Evolutionary conservation across 2,329 filamentous ascomycete genomes (phyloP).

Genomic region (Fusarium siculi): DNA sequence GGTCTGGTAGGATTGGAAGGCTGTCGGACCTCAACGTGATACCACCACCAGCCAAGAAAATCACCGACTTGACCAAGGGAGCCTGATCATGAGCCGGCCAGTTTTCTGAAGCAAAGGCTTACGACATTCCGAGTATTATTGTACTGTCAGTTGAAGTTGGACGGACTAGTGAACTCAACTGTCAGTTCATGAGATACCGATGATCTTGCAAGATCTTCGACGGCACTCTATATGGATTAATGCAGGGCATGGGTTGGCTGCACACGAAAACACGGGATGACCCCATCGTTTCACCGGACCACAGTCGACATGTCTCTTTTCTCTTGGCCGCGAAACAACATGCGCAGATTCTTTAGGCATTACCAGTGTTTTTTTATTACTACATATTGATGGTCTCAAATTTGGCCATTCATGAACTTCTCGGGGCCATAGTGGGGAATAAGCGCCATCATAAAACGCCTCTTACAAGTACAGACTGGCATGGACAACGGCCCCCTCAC

Average conservation of each 20-base stretch:
- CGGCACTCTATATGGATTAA: constrained; percentile 10
- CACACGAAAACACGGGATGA: constrained; percentile 7
- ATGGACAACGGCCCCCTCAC: constrained; percentile 11
- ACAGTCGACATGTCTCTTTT: constrained; percentile 3
- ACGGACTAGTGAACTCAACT: background rate
- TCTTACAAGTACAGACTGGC: constrained; percentile 23
- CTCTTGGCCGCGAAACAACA: constrained; percentile 22
- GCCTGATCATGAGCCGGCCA: constrained; percentile 4
- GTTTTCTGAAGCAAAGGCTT: constrained; percentile 31
- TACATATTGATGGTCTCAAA: constrained; percentile 2
- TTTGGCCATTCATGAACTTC: constrained; percentile 24
- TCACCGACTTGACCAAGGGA: background rate
- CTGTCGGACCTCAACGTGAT: constrained; percentile 30
- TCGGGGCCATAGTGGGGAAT: constrained; percentile 31
- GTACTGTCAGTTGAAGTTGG: background rate
- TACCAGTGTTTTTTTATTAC: background rate
- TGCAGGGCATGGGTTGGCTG: constrained; percentile 10
- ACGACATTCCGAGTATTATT: constrained; percentile 26
- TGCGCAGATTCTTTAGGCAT: constrained; percentile 4
- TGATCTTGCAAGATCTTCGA: constrained; percentile 36
- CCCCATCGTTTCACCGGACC: constrained; percentile 21
- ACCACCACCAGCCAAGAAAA: constrained; percentile 18
- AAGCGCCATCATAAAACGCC: constrained; percentile 20
- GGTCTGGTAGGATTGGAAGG: constrained; percentile 13
- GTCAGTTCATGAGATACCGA: constrained; percentile 13